phyloP scores from a whole-genome alignment of 306 rosid genomes.

The Trifolium subterraneum region DNA sequence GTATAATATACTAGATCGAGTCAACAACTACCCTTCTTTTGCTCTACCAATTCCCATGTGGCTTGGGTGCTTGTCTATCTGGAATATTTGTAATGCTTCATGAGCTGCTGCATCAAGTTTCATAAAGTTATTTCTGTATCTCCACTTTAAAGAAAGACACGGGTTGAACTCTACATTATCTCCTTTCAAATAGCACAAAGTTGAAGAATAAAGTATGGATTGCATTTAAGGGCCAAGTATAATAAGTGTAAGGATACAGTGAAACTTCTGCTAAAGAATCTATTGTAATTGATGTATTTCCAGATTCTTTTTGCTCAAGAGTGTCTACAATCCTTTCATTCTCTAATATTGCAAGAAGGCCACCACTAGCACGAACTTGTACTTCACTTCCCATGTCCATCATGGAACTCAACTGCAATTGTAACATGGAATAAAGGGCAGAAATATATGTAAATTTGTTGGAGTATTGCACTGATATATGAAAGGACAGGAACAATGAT shows the following conservation, averaged over 20 bases:
- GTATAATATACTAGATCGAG: slow-evolving; percentile 31
- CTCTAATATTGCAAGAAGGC: slow-evolving; percentile 96
- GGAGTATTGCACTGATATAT: slow-evolving; percentile 25
- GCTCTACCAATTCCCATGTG: slow-evolving; percentile 99
- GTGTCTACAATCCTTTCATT: slow-evolving; percentile 87
- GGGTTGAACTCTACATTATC: slow-evolving; percentile 25
- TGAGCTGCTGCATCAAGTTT: slow-evolving; percentile 93
- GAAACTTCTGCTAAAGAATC: slow-evolving; percentile 84
- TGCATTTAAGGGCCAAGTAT: slow-evolving; percentile 37
- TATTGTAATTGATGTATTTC: slow-evolving; percentile 76
- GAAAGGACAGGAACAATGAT: slow-evolving; percentile 18
- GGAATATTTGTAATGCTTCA: slow-evolving; percentile 97
- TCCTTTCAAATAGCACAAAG: slow-evolving; percentile 32
- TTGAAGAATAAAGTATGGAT: slow-evolving; percentile 31
- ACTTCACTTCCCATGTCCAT: slow-evolving; percentile 95
- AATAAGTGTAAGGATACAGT: slow-evolving; percentile 75
- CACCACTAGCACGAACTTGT: slow-evolving; percentile 96
- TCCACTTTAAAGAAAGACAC: slow-evolving; percentile 58
- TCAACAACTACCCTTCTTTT: slow-evolving; percentile 86
- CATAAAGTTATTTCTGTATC: slow-evolving; percentile 80
- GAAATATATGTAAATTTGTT: slow-evolving; percentile 27
- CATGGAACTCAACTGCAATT: slow-evolving; percentile 86
- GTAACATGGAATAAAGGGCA: slow-evolving; percentile 28
- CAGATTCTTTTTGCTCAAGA: slow-evolving; percentile 77
- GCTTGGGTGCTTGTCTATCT: slow-evolving; percentile 96